phyloP scores from a whole-genome alignment of 1,284 basidiomycete genomes.

The Ganoderma multipileum region DNA sequence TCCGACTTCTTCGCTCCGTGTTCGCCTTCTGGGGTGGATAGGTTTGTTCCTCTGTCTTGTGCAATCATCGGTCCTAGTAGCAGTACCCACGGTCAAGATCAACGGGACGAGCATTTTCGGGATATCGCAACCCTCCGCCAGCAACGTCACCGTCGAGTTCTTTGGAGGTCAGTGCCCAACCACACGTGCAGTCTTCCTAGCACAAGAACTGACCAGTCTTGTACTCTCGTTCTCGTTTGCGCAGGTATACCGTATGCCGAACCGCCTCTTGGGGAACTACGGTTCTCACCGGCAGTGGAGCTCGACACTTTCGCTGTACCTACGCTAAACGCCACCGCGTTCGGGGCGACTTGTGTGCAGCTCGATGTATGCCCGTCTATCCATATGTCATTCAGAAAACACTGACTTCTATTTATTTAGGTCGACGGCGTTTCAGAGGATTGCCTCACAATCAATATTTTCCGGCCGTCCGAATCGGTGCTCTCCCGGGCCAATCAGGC shows the following conservation, averaged over 20 bases:
- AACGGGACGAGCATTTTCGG: background rate
- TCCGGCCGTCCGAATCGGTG: conserved; percentile 45
- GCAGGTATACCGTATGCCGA: conserved; percentile 41
- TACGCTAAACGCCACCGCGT: conserved; percentile 30
- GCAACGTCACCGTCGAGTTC: conserved; percentile 22
- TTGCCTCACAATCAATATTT: conserved; percentile 55
- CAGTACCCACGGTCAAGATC: background rate
- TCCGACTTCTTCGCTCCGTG: background rate
- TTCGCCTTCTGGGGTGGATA: background rate
- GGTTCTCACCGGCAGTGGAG: conserved; percentile 32
- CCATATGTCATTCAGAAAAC: background rate
- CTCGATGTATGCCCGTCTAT: conserved; percentile 16
- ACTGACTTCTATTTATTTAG: background rate
- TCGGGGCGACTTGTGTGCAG: conserved; percentile 31
- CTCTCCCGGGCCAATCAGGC: conserved; percentile 27
- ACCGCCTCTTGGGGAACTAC: conserved; percentile 33
- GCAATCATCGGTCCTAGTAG: background rate
- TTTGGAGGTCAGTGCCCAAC: conserved; percentile 28
- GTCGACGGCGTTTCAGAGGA: conserved; percentile 45
- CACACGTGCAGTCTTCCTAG: background rate
- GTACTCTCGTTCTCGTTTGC: conserved; percentile 5
- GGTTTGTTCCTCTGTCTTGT: background rate
- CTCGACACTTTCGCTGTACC: conserved; percentile 13
- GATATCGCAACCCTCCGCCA: background rate
- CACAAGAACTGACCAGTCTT: background rate